A percentile compares a stretch with the other conserved stretches of the same genome.
Evolutionary conservation across 208 protist species (phyloP).

Genomic region (Endotrypanum monterogeii): DNA sequence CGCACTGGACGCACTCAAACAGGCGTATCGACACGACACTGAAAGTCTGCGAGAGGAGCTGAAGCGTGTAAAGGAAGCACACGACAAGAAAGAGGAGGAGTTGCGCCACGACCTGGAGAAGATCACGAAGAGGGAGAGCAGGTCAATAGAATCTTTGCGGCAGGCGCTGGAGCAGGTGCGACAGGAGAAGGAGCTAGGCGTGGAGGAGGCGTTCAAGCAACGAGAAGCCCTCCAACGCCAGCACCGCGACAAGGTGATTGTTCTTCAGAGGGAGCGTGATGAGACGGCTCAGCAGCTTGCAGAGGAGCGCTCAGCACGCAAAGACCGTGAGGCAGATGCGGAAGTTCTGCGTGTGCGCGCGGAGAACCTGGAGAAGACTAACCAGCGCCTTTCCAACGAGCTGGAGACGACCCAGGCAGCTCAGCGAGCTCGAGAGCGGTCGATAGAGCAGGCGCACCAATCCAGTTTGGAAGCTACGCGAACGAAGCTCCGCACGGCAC

Average conservation of each 20-base stretch:
- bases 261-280: conserved; percentile 59
- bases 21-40: conserved; percentile 52
- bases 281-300: conserved; percentile 41
- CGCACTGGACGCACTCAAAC: conserved; percentile 45
- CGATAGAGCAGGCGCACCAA: conserved; percentile 58
- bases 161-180: conserved; percentile 57
- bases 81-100: conserved; percentile 42
- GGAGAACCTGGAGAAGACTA: conserved; percentile 50
- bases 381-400: conserved; percentile 43
- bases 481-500: conserved; percentile 39
- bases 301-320: conserved; percentile 56
- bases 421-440: conserved; percentile 53
- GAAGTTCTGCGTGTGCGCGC: conserved; percentile 56
- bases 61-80: conserved; percentile 31
- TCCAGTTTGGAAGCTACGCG: conserved; percentile 52
- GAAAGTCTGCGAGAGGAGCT: conserved; percentile 48
- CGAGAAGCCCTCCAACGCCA: conserved; percentile 56
- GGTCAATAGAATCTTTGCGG: conserved; percentile 48
- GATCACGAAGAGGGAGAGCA: conserved; percentile 50
- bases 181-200: conserved; percentile 55
- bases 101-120: conserved; percentile 48
- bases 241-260: conserved; percentile 53
- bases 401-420: conserved; percentile 60
- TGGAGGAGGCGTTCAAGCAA: conserved; percentile 46
- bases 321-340: conserved; percentile 59